Base-by-base conservation (phyloP, 805 yeast genomes). In the Debaryomyces hansenii region DNA sequence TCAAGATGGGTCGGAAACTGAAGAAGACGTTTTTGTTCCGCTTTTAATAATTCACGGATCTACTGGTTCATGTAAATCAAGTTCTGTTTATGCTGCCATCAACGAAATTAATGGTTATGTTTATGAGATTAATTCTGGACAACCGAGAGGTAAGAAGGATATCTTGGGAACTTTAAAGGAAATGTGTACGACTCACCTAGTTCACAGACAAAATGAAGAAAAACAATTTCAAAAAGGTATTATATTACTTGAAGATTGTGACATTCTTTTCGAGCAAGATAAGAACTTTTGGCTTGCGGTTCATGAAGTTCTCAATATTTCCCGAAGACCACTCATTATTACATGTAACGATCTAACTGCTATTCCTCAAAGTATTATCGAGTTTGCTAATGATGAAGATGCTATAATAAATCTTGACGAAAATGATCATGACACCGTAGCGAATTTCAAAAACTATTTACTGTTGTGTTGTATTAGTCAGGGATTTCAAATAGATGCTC, bases 181-280 rank as follows among this genome's bases (percentile, higher is more conserved):
- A 57, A 78, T 90, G 44, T 83, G 92, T 46, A 91, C 96, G 4
- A 86, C 96, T 0, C 90, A 89, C 49, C 69, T 86, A 40, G 91
- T 92, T 1, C 88, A 85, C 52, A 49, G 52, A 33, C 50, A 51
- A 37, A 46, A 48, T 27, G 55, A 52, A 33, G 50, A 45, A 3
- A 50, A 55, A 12, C 56, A 56, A 16, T 77, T 77, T 42, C 82
- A 77, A 48, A 75, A 80, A 48, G 90, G 92, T 6, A 69, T 90
- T 5, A 83, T 94, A 4, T 64, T 94, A 29, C 73, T 92, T 47
- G 96, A 91, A 55, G 97, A 92, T 56, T 91, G 87, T 35, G 96
- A 92, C 60, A 71, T 88, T 9, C 62, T 91, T 15, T 89, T 85
- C 56, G 89, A 82, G 44, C 82, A 79, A 28, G 98, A 94, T 56